Evolutionary conservation across 2,329 filamentous ascomycete genomes (phyloP), one percentile per base, ranked within the genome.

Genomic region (Thermoascus crustaceus): DNA sequence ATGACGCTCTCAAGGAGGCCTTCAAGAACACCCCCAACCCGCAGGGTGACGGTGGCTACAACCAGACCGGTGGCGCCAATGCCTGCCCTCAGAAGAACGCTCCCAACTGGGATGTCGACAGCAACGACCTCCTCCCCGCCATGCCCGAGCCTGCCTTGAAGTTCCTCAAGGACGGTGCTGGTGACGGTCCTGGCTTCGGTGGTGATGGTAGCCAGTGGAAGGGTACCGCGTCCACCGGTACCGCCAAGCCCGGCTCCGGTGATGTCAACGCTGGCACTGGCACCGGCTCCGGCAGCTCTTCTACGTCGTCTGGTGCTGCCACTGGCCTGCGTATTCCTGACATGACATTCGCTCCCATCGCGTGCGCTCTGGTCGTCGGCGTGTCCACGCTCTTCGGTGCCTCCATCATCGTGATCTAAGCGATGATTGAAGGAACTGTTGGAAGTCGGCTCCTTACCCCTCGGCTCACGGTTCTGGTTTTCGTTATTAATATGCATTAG

Each of bases 151-250:
- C 64, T 22, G 75, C 75, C 14, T 56, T 64, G 54, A 66, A 72
- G 49, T 78, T 68, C 64, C 67, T 80, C 63, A 67, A 64, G 40
- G 55, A 69, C 5, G 76, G 76, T 48, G 74, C 76, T 30, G 76
- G 77, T 32, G 63, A 59, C 23, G 75, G 71, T 4, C 63, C 64
- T 17, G 76, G 76, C 50, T 72, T 80, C 44, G 42, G 38, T 8
- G 76, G 76, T 30, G 37, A 57, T 39, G 76, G 76, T 20, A 73
- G 67, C 42, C 75, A 78, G 62, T 64, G 68, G 39, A 59, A 73
- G 21, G 75, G 75, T 34, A 66, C 68, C 39, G 51, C 56, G 22
- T 68, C 68, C 35, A 60, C 67, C 31, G 63, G 57, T 19, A 71
- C 67, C 40, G 67, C 73, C 42, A 69, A 67, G 43, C 69, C 67